These are phyloP conservation scores for Macrocybe gigantea DNA, from an alignment of 768 basidiomycete genomes.

Conservation along the genomic window DNA sequence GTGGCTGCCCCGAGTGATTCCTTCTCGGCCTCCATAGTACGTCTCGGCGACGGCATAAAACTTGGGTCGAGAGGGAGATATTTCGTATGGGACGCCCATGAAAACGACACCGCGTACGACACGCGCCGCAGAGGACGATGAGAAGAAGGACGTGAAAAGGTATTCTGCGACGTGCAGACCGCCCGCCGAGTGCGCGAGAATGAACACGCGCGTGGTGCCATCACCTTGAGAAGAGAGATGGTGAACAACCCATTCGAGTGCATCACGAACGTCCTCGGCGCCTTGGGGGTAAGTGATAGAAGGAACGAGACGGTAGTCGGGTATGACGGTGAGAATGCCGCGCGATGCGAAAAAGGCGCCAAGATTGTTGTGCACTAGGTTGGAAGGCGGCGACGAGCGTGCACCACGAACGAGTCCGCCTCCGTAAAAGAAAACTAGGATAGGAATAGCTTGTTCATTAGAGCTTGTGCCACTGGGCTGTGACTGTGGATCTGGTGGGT, in stretches of 20 bases:
- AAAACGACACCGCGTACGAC: slow-evolving; percentile 13
- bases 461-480: not conserved
- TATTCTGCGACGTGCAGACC: slow-evolving; percentile 16
- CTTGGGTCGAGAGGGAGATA: slow-evolving; percentile 3
- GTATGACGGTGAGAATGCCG: slow-evolving; percentile 19
- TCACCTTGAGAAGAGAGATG: slow-evolving; percentile 3
- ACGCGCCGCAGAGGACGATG: slow-evolving; percentile 1
- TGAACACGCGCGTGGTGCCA: slow-evolving; percentile 7
- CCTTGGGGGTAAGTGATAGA: slow-evolving; percentile 16
- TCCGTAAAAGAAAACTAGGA: slow-evolving; percentile 20
- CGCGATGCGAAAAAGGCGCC: slow-evolving; percentile 20
- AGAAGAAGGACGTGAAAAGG: slow-evolving; percentile 12
- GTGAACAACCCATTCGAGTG: slow-evolving; percentile 13
- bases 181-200: slow-evolving; percentile 22
- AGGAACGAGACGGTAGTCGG: slow-evolving; percentile 21
- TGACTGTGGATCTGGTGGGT: slow-evolving; percentile 4
- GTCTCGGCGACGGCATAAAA: slow-evolving; percentile 10
- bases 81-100: slow-evolving; percentile 15
- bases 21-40: slow-evolving; percentile 17
- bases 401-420: slow-evolving; percentile 16
- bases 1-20: slow-evolving; percentile 9
- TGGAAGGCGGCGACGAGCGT: slow-evolving; percentile 12
- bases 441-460: slow-evolving; percentile 1
- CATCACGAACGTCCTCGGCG: slow-evolving; percentile 17
- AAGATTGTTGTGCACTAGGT: slow-evolving; percentile 19